A percentile compares a stretch with the other conserved stretches of the same genome.
These are phyloP conservation scores for Cladobotryum mycophilum DNA, from an alignment of 2,329 filamentous ascomycete species.

Conservation along the genomic window DNA sequence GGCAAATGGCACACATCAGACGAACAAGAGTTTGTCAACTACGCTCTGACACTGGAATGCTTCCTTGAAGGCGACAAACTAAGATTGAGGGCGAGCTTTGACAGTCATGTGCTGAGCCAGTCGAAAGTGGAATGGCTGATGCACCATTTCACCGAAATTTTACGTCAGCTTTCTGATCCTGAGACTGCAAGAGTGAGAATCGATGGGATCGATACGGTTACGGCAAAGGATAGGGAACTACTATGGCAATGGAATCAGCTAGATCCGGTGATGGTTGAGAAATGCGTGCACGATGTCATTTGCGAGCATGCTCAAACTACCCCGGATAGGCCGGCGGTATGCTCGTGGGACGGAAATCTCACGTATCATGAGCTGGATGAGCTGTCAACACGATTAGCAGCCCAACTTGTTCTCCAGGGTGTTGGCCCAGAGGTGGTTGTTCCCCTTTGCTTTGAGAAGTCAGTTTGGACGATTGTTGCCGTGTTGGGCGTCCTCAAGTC, in stretches of 20 bases:
- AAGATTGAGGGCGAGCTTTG: not conserved
- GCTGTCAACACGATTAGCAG: constrained; percentile 1
- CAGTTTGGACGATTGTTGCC: constrained; percentile 11
- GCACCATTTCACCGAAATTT: not conserved
- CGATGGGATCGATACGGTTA: too few relatives aligned
- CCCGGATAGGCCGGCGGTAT: constrained; percentile 13
- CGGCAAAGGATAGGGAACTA: too few relatives aligned
- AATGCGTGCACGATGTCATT: not conserved
- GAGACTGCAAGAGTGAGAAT: too few relatives aligned
- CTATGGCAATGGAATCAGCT: too few relatives aligned
- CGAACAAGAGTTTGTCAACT: not conserved
- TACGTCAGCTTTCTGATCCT: not conserved
- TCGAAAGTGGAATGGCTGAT: not conserved
- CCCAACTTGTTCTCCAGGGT: constrained; percentile 10
- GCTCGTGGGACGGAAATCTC: constrained; percentile 17
- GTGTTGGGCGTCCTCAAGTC: constrained; percentile 13
- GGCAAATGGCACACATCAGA: too few relatives aligned
- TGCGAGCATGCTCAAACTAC: not conserved
- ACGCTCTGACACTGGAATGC: constrained; percentile 2
- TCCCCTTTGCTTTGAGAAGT: constrained; percentile 15
- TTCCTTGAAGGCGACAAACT: not conserved
- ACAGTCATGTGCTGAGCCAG: not conserved
- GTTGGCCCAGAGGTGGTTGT: constrained; percentile 19
- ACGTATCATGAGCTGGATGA: constrained; percentile 17
- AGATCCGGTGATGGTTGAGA: not conserved